A percentile compares a stretch with the other conserved stretches of the same genome.
These are phyloP conservation scores for Thielaviopsis cerberus DNA, from an alignment of 2,329 filamentous ascomycete genomes.

Conservation along the genomic window DNA sequence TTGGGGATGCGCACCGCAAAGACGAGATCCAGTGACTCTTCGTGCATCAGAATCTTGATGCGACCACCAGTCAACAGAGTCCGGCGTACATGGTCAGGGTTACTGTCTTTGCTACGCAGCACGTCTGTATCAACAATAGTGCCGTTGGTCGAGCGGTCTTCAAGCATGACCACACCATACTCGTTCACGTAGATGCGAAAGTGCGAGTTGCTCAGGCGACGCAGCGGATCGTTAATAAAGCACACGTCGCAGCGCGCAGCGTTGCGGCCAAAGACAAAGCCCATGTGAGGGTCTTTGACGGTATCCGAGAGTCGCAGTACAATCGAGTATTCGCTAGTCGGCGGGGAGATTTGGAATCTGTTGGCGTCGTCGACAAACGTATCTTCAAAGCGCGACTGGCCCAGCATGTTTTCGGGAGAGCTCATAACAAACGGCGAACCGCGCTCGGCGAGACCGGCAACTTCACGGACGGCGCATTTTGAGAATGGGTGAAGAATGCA, in stretches of 20 bases:
- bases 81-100: constrained; percentile 25
- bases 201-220: constrained; percentile 79
- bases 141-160: constrained; percentile 91
- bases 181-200: constrained; percentile 84
- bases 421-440: constrained; percentile 31
- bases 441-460: constrained; percentile 32
- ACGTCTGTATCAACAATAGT: constrained; percentile 64
- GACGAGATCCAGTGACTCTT: constrained; percentile 39
- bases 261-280: constrained; percentile 80
- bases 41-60: constrained; percentile 47
- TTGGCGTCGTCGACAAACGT: constrained; percentile 30
- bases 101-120: constrained; percentile 28
- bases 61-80: constrained; percentile 56
- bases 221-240: constrained; percentile 45
- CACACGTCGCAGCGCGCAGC: constrained; percentile 49
- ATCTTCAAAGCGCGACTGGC: constrained; percentile 31
- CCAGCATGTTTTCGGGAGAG: constrained; percentile 26
- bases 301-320: constrained; percentile 61
- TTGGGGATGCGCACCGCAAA: constrained; percentile 77
- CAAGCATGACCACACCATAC: constrained; percentile 74
- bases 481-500: constrained; percentile 73
- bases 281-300: constrained; percentile 47
- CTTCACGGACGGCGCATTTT: constrained; percentile 50
- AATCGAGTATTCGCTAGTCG: constrained; percentile 43
- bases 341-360: constrained; percentile 31